phyloP scores from a whole-genome alignment of 306 rosid species.

The Neltuma alba region DNA sequence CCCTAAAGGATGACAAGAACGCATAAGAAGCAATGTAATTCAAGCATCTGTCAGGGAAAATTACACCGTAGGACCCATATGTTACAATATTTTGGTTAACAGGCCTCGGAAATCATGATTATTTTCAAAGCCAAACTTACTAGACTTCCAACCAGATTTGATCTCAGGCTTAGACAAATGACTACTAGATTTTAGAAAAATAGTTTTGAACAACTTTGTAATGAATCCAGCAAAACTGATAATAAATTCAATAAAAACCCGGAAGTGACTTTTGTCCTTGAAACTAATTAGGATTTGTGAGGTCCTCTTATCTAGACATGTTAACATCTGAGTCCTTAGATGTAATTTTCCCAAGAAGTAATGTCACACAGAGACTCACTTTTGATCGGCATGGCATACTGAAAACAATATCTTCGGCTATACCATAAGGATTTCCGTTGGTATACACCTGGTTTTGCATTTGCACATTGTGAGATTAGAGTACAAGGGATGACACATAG shows the following conservation, averaged over 20 bases:
- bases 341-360: background rate
- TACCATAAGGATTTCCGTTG: conserved; percentile 87
- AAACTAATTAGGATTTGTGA: background rate
- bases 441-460: conserved; percentile 69
- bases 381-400: conserved; percentile 98
- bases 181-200: background rate
- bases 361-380: conserved; percentile 44
- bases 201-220: background rate
- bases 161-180: background rate
- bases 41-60: conserved; percentile 3
- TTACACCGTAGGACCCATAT: background rate
- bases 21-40: background rate
- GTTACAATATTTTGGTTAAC: background rate
- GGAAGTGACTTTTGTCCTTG: background rate
- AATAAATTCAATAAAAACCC: background rate
- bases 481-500: conserved; percentile 1
- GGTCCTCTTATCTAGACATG: background rate
- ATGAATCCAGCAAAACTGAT: background rate
- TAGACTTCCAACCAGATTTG: background rate
- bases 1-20: conserved; percentile 54
- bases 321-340: background rate
- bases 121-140: background rate
- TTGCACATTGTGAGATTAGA: conserved; percentile 29
- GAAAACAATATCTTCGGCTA: conserved; percentile 87
- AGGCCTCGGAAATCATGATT: background rate